Conservation (phyloP, 2,329 filamentous ascomycete species). For the Amylocarpus encephaloides region DNA sequence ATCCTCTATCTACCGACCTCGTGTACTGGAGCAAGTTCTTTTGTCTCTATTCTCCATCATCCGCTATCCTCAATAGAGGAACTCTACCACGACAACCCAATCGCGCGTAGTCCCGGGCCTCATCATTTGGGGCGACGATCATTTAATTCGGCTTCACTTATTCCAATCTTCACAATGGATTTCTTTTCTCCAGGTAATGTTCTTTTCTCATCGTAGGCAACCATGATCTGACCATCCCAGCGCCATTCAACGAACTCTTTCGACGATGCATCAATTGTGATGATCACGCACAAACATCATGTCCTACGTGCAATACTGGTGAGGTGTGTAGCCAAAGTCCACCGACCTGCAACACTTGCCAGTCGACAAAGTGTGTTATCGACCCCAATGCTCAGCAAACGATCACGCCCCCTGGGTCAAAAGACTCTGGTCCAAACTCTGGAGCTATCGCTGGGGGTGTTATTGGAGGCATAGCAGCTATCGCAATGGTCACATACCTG, state of each 20-base stretch:
- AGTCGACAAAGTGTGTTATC: slow-evolving; percentile 48
- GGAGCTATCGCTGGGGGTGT: slow-evolving; percentile 91
- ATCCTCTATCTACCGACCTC: neutral
- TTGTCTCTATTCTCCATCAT: neutral
- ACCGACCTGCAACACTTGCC: slow-evolving; percentile 53
- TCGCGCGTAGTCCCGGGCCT: neutral
- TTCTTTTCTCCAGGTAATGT: slow-evolving; percentile 13
- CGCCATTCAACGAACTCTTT: slow-evolving; percentile 37
- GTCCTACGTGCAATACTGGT: slow-evolving; percentile 36
- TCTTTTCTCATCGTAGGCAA: neutral
- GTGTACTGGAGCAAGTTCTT: slow-evolving; percentile 4
- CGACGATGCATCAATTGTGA: slow-evolving; percentile 53
- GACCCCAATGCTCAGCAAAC: slow-evolving; percentile 26
- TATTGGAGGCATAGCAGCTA: slow-evolving; percentile 70
- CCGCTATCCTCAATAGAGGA: neutral
- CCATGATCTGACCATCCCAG: slow-evolving; percentile 16
- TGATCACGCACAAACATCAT: slow-evolving; percentile 44
- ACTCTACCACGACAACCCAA: neutral
- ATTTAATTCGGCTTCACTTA: neutral
- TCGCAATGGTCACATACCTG: slow-evolving; percentile 70
- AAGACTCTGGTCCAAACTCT: slow-evolving; percentile 52
- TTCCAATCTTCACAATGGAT: slow-evolving; percentile 4
- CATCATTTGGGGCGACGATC: neutral
- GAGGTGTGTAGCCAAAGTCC: slow-evolving; percentile 49
- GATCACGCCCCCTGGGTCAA: slow-evolving; percentile 25